These are phyloP conservation scores for Stevia rebaudiana DNA, from an alignment of 140 eudicot genomes.

Conservation along the genomic window DNA sequence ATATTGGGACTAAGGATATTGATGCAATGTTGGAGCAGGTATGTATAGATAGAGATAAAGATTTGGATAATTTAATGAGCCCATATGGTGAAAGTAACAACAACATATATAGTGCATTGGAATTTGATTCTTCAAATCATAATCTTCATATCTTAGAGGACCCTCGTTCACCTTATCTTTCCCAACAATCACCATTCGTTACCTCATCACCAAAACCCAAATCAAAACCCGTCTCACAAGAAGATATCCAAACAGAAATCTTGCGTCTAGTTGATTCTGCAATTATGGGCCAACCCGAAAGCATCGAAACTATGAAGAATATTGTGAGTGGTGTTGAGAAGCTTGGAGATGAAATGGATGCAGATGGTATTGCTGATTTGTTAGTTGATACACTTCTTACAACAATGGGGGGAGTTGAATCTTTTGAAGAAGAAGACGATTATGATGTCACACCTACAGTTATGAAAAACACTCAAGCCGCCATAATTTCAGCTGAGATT, in stretches of 20 bases:
- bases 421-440: constrained; percentile 89
- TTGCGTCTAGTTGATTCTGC: constrained; percentile 89
- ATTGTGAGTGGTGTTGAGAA: constrained; percentile 60
- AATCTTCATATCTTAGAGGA: constrained; percentile 26
- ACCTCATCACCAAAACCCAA: constrained; percentile 32
- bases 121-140: constrained; percentile 22
- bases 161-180: constrained; percentile 28
- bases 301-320: constrained; percentile 67
- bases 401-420: constrained; percentile 98
- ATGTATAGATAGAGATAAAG: constrained; percentile 57
- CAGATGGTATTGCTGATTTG: constrained; percentile 48
- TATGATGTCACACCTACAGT: constrained; percentile 63
- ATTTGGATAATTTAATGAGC: constrained; percentile 37
- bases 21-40: constrained; percentile 63
- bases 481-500: constrained; percentile 80
- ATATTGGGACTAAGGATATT: constrained; percentile 22
- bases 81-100: constrained; percentile 41
- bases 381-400: constrained; percentile 93
- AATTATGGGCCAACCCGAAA: constrained; percentile 89
- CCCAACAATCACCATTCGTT: constrained; percentile 38
- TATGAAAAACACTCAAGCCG: constrained; percentile 91
- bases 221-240: constrained; percentile 49
- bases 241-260: constrained; percentile 79
- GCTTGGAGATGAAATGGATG: constrained; percentile 52
- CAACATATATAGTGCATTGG: constrained; percentile 20